A percentile compares a stretch with the other conserved stretches of the same genome.
phyloP scores from a whole-genome alignment of 2,329 filamentous ascomycete genomes.

The Penicillium sp. region DNA sequence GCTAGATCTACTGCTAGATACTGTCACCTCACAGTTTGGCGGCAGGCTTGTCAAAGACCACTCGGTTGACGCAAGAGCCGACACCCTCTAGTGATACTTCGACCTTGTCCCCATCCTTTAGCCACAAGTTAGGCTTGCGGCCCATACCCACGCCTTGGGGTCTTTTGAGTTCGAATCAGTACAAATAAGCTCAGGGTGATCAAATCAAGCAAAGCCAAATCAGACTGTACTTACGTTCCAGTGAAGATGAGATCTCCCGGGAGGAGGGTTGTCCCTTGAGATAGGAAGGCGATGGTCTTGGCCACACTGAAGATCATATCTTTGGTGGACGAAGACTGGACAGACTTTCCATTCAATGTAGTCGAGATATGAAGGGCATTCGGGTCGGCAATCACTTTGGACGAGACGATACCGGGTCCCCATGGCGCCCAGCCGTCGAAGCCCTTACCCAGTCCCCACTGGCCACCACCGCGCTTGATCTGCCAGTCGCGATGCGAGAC shows the following conservation, averaged over 20 bases:
- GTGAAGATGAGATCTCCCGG: conserved; percentile 46
- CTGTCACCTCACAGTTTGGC: conserved; percentile 34
- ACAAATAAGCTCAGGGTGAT: too few species aligned
- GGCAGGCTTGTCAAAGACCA: conserved; percentile 42
- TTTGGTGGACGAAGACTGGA: conserved; percentile 50
- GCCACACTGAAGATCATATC: conserved; percentile 52
- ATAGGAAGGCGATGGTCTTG: conserved; percentile 48
- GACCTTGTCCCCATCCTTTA: conserved; percentile 67
- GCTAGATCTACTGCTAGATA: background rate
- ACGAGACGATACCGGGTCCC: conserved; percentile 67
- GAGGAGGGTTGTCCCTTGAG: conserved; percentile 42
- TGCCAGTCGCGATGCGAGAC: conserved; percentile 79
- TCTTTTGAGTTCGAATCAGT: too few species aligned
- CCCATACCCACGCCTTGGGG: conserved; percentile 71
- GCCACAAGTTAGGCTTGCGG: conserved; percentile 62
- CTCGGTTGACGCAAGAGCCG: conserved; percentile 53
- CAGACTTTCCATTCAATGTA: conserved; percentile 48
- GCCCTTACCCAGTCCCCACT: conserved; percentile 70
- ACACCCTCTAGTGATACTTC: conserved; percentile 66
- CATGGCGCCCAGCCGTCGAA: conserved; percentile 74
- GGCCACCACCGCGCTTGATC: conserved; percentile 62
- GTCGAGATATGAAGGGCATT: conserved; percentile 46
- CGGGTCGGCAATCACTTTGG: conserved; percentile 45
- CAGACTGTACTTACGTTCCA: conserved; percentile 41
- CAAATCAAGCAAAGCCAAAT: too few species aligned